Conservation (phyloP, 2,329 filamentous ascomycete species). For the Pyrenophora tritici-repentis region DNA sequence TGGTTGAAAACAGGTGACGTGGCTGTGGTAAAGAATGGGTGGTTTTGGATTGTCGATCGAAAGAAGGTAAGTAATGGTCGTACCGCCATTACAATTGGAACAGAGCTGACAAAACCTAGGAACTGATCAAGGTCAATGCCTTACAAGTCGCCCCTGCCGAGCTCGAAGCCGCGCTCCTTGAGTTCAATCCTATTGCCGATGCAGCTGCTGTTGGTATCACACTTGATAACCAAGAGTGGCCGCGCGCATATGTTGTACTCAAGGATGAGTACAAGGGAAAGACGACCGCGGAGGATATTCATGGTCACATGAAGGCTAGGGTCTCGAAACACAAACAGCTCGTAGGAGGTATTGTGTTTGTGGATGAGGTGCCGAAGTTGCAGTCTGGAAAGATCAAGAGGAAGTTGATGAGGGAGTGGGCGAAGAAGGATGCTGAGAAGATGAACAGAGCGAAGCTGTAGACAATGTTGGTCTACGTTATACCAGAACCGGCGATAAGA, state of each 20-base stretch:
- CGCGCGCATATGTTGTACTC: constrained; percentile 59
- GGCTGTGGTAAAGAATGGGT: constrained; percentile 40
- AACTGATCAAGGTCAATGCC: constrained; percentile 52
- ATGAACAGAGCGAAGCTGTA: constrained; percentile 38
- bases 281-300: constrained; percentile 32
- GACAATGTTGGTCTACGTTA: neutral
- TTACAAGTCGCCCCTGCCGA: constrained; percentile 46
- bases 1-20: constrained; percentile 48
- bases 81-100: neutral
- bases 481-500: too few species aligned
- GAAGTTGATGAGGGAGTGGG: constrained; percentile 62
- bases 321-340: constrained; percentile 60
- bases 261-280: constrained; percentile 53
- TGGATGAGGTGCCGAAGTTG: constrained; percentile 62
- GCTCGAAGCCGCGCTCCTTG: constrained; percentile 58
- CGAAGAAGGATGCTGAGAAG: constrained; percentile 57
- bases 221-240: constrained; percentile 57
- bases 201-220: constrained; percentile 61
- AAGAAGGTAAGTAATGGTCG: constrained; percentile 33
- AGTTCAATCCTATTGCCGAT: constrained; percentile 59
- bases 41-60: constrained; percentile 47
- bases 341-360: constrained; percentile 58
- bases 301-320: constrained; percentile 49
- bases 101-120: constrained; percentile 18
- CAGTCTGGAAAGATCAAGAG: constrained; percentile 64